Evolutionary conservation across 1,284 basidiomycete genomes (phyloP).

Genomic region (Cystobasidiaceae sp.): DNA sequence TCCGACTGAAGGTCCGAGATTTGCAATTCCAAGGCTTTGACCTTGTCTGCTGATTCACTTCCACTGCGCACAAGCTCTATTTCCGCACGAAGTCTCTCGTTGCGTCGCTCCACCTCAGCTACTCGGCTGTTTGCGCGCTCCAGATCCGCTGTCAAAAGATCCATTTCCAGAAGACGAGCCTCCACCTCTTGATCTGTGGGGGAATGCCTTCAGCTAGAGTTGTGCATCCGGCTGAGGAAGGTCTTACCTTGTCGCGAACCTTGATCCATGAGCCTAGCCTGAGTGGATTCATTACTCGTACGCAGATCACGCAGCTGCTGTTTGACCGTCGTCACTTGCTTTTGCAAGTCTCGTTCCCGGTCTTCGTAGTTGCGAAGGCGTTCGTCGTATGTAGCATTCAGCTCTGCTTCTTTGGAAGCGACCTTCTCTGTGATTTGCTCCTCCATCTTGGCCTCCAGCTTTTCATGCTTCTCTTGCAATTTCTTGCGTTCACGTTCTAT

Average conservation of each 20-base stretch:
- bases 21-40: constrained; percentile 66
- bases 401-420: constrained; percentile 83
- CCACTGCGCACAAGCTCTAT: constrained; percentile 82
- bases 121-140: constrained; percentile 88
- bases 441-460: constrained; percentile 87
- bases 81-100: constrained; percentile 86
- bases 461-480: constrained; percentile 64
- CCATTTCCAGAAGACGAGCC: constrained; percentile 78
- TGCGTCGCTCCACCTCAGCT: constrained; percentile 83
- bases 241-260: constrained; percentile 72
- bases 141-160: constrained; percentile 86
- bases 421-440: constrained; percentile 78
- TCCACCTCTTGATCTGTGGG: constrained; percentile 79
- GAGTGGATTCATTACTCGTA: constrained; percentile 80
- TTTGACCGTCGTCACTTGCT: constrained; percentile 75
- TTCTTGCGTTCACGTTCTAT: constrained; percentile 70
- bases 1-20: constrained; percentile 68
- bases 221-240: neutral
- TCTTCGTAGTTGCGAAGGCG: constrained; percentile 90
- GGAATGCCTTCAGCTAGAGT: constrained; percentile 23
- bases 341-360: constrained; percentile 84
- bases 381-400: constrained; percentile 94
- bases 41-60: constrained; percentile 68
- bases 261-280: constrained; percentile 83
- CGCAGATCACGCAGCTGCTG: constrained; percentile 84